These are phyloP conservation scores for Rhodotorula babjevae DNA, from an alignment of 768 basidiomycete genomes.

Conservation along the genomic window DNA sequence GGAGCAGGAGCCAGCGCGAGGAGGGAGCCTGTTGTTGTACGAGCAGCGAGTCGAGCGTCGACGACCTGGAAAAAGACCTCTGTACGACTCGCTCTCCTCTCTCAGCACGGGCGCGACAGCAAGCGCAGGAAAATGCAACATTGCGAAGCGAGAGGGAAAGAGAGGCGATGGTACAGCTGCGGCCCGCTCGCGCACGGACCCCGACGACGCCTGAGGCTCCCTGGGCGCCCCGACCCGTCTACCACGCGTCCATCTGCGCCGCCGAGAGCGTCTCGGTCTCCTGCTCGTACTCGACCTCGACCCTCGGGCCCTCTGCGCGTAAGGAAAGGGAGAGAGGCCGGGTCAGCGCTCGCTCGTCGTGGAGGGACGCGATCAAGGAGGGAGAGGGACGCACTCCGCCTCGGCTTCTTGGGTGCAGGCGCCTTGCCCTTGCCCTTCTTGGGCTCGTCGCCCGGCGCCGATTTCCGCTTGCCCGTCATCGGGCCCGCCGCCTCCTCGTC, in stretches of 20 bases:
- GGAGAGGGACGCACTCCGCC: conserved; percentile 40
- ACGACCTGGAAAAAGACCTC: too few relatives aligned
- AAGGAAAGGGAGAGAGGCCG: not conserved
- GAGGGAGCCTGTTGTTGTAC: not conserved
- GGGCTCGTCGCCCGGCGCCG: conserved; percentile 44
- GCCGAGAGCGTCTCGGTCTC: conserved; percentile 58
- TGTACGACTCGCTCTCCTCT: not conserved
- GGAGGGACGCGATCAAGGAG: too few relatives aligned
- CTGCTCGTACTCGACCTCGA: conserved; percentile 95
- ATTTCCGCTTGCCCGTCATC: conserved; percentile 55
- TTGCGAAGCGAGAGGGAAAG: not conserved
- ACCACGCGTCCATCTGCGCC: conserved; percentile 21
- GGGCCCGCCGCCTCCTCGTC: conserved; percentile 48
- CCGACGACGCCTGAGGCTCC: too few relatives aligned
- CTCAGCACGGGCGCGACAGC: too few relatives aligned
- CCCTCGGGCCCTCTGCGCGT: conserved; percentile 62
- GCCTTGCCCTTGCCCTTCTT: conserved; percentile 53
- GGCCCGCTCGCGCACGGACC: not conserved
- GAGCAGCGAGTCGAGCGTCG: too few relatives aligned
- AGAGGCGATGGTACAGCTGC: not conserved
- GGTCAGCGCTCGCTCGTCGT: not conserved
- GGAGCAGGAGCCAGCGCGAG: too few relatives aligned
- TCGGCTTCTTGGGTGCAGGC: conserved; percentile 42
- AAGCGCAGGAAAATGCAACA: not conserved
- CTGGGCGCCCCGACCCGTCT: not conserved